Percentiles rank a stretch among this genome's conserved stretches.
phyloP scores from a whole-genome alignment of 306 rosid genomes.

The Sechiopsis laciniata region DNA sequence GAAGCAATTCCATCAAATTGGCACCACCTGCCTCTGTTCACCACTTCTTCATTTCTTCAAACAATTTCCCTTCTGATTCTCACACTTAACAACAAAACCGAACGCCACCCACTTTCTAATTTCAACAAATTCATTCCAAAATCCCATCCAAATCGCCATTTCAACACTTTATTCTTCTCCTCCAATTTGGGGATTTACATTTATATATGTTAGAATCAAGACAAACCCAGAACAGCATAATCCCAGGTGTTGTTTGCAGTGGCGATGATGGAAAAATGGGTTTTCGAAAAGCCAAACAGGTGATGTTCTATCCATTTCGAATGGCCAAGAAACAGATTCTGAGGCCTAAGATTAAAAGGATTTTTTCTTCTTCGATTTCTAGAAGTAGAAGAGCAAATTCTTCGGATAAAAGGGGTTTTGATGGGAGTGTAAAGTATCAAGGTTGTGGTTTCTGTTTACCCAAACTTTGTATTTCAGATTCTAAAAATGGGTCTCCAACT shows the following conservation, averaged over 20 bases:
- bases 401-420: constrained; percentile 27
- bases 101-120: neutral
- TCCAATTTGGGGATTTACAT: neutral
- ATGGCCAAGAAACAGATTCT: constrained; percentile 36
- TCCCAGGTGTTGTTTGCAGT: constrained; percentile 32
- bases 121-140: neutral
- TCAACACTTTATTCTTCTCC: neutral
- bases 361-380: constrained; percentile 21
- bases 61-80: neutral
- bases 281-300: constrained; percentile 32
- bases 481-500: constrained; percentile 36
- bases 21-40: too few species aligned
- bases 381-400: too few species aligned
- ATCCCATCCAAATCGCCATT: neutral
- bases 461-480: constrained; percentile 41
- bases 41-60: neutral
- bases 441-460: constrained; percentile 53
- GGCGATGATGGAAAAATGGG: constrained; percentile 32
- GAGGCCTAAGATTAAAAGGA: constrained; percentile 26
- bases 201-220: constrained; percentile 41
- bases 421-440: constrained; percentile 17
- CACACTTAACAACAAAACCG: neutral
- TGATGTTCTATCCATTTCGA: constrained; percentile 36
- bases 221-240: constrained; percentile 30
- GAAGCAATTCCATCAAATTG: too few species aligned